phyloP scores from a whole-genome alignment of 106 monocot species.

The Phalaenopsis equestris region DNA sequence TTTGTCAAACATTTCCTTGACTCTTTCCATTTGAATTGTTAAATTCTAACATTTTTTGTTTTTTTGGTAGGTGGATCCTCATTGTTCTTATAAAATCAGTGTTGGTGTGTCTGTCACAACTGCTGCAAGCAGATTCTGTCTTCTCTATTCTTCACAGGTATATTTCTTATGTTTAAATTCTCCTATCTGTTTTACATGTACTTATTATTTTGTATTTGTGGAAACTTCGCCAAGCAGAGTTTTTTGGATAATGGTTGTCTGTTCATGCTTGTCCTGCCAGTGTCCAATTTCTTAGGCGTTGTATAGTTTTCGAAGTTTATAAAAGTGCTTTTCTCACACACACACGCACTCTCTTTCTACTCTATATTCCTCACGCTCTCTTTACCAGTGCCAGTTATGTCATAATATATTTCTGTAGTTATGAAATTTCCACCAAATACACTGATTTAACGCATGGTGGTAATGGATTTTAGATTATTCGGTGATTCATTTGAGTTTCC shows the following conservation, averaged over 20 bases:
- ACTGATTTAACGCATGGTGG: no score
- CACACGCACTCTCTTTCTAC: neutral
- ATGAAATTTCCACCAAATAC: no score
- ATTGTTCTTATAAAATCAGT: constrained; percentile 82
- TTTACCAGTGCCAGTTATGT: neutral
- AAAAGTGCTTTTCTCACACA: neutral
- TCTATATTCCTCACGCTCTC: neutral
- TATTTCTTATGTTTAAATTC: constrained; percentile 8
- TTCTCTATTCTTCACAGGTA: constrained; percentile 83
- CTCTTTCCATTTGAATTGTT: neutral
- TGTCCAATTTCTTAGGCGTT: neutral
- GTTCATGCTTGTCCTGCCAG: neutral
- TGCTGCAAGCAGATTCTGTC: constrained; percentile 73
- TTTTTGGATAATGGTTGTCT: neutral
- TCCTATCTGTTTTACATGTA: neutral
- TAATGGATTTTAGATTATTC: no score
- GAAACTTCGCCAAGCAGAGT: neutral
- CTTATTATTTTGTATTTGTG: constrained; percentile 2
- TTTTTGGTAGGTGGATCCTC: constrained; percentile 74
- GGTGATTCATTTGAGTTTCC: no score
- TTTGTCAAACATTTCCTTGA: neutral
- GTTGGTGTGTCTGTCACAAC: constrained; percentile 54
- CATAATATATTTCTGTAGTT: neutral
- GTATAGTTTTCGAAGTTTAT: neutral
- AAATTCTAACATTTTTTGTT: neutral